Evolutionary conservation across 2,329 filamentous ascomycete genomes (phyloP).

Genomic region (Pseudocercospora fijiensis): DNA sequence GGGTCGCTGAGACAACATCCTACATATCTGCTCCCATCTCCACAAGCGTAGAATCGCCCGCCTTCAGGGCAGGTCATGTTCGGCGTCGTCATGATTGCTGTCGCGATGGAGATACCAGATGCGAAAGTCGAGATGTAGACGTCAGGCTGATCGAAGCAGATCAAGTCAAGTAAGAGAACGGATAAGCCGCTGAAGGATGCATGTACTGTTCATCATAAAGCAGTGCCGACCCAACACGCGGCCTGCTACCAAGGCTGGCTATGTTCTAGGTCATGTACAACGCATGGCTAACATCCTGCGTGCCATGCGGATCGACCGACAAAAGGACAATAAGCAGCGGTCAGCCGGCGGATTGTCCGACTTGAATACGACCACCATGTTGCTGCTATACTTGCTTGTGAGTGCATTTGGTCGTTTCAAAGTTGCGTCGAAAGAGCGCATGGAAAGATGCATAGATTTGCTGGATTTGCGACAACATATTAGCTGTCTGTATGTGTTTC

Average conservation of each 20-base stretch:
- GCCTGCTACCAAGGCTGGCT: background rate
- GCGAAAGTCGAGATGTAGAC: background rate
- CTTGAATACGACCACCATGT: constrained; percentile 1
- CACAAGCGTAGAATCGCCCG: constrained; percentile 21
- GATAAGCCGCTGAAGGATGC: background rate
- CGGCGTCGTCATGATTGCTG: constrained; percentile 6
- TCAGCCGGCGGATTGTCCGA: constrained; percentile 6
- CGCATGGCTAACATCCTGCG: constrained; percentile 6
- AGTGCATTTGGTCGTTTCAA: background rate
- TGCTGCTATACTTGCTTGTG: background rate
- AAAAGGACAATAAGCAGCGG: constrained; percentile 5
- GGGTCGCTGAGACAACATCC: constrained; percentile 21
- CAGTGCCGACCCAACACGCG: constrained; percentile 2
- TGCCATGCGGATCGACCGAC: constrained; percentile 8
- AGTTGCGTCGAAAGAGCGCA: background rate
- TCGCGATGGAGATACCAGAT: background rate
- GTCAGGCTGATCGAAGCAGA: background rate
- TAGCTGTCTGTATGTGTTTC: constrained; percentile 1
- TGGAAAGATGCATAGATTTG: background rate
- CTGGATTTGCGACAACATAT: background rate
- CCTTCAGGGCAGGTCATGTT: constrained; percentile 20
- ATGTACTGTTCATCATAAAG: constrained; percentile 3
- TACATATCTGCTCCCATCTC: constrained; percentile 17
- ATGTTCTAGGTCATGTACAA: constrained; percentile 5
- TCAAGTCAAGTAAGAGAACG: background rate